Evolutionary conservation across 768 basidiomycete genomes (phyloP).

Genomic region (Mycena rebaudengoi): DNA sequence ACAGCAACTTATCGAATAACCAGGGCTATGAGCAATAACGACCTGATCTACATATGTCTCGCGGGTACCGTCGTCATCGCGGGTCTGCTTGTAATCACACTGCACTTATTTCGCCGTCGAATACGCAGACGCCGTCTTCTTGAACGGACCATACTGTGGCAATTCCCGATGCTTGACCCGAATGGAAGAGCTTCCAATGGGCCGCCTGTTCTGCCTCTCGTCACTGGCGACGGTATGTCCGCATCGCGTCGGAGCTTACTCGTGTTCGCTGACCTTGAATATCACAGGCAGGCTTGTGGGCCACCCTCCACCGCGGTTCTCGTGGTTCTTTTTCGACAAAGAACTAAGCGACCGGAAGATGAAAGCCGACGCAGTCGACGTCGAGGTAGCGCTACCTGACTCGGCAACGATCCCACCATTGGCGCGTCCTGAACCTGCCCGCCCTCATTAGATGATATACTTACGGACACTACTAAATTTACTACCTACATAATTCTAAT

Average conservation of each 20-base stretch:
- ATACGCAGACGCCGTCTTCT: not conserved
- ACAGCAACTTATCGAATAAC: too few relatives aligned
- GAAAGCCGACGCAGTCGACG: not conserved
- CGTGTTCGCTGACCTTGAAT: not conserved
- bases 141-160: not conserved
- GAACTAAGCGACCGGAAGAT: too few relatives aligned
- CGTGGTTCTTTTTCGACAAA: slow-evolving; percentile 12
- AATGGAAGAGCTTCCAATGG: not conserved
- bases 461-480: too few relatives aligned
- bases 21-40: not conserved
- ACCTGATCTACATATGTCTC: not conserved
- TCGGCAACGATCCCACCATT: not conserved
- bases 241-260: too few relatives aligned
- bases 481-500: too few relatives aligned
- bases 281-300: not conserved
- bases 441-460: too few relatives aligned
- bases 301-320: not conserved
- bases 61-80: not conserved
- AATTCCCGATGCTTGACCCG: not conserved
- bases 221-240: not conserved
- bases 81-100: not conserved
- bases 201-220: not conserved
- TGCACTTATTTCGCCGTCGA: not conserved
- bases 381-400: not conserved
- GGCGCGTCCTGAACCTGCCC: too few relatives aligned